A percentile compares a stretch with the other conserved stretches of the same genome.
phyloP scores from a whole-genome alignment of 352 stramenopile species.

The Globisporangium nunn region DNA sequence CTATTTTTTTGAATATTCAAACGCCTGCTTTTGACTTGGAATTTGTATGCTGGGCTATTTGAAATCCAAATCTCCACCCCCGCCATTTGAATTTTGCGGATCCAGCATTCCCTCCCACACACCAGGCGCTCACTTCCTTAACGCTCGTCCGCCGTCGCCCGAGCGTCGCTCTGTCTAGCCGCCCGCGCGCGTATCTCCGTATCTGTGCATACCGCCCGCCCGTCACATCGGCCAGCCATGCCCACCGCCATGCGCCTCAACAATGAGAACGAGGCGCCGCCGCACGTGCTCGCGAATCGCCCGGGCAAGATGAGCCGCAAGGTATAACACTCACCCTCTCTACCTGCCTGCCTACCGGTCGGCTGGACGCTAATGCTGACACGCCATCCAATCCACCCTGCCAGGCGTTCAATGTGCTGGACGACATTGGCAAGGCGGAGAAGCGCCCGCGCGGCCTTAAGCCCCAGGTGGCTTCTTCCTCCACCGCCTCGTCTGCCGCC shows the following conservation, averaged over 20 bases:
- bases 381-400: too few relatives aligned
- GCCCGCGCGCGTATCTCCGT: conserved; percentile 4
- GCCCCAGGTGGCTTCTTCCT: conserved; percentile 18
- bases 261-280: conserved; percentile 69
- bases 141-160: background rate
- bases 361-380: too few relatives aligned
- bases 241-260: conserved; percentile 28
- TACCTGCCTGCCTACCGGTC: too few relatives aligned
- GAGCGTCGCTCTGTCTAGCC: conserved; percentile 1
- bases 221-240: conserved; percentile 13
- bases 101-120: background rate
- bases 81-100: background rate
- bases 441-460: conserved; percentile 57
- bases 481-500: conserved; percentile 4
- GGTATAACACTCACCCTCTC: conserved; percentile 13
- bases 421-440: conserved; percentile 43
- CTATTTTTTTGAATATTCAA: conserved; percentile 1
- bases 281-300: conserved; percentile 24
- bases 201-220: background rate
- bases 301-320: conserved; percentile 42
- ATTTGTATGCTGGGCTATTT: background rate
- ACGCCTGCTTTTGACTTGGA: background rate
- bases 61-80: conserved; percentile 7
- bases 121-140: conserved; percentile 3
- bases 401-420: conserved; percentile 37